Evolutionary conservation across 371 early-diverging fungal genomes (phyloP).

Genomic region (Saksenaea oblongispora): DNA sequence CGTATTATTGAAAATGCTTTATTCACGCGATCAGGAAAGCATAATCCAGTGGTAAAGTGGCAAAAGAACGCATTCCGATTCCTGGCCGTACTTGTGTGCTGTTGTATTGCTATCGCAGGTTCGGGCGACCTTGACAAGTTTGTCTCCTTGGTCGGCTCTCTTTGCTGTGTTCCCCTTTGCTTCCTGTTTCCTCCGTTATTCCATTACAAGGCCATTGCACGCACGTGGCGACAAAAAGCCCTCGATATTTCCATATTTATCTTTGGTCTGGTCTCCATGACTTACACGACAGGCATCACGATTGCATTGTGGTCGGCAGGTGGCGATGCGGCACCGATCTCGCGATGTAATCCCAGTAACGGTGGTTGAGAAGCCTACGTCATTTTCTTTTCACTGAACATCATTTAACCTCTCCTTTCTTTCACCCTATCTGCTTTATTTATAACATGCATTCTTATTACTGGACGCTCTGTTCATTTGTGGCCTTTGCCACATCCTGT

Average conservation of each 20-base stretch:
- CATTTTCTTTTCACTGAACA: not conserved
- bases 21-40: constrained; percentile 67
- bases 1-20: constrained; percentile 80
- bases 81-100: constrained; percentile 58
- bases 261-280: constrained; percentile 75
- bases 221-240: constrained; percentile 33
- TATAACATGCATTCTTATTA: not conserved
- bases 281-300: constrained; percentile 79
- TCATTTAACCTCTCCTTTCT: not conserved
- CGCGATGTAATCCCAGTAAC: constrained; percentile 20
- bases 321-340: constrained; percentile 31
- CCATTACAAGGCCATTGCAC: constrained; percentile 68
- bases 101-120: constrained; percentile 72
- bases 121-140: constrained; percentile 79
- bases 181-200: constrained; percentile 84
- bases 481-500: too few species aligned
- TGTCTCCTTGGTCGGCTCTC: constrained; percentile 85
- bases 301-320: constrained; percentile 60
- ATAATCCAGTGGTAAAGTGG: constrained; percentile 75
- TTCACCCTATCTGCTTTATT: not conserved
- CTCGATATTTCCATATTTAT: constrained; percentile 63
- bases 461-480: too few species aligned
- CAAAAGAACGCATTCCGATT: constrained; percentile 83
- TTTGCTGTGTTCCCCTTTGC: constrained; percentile 72
- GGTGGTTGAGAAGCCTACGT: not conserved